These are phyloP conservation scores for Colletotrichum lupini DNA, from an alignment of 2,329 filamentous ascomycete species.

Conservation along the genomic window DNA sequence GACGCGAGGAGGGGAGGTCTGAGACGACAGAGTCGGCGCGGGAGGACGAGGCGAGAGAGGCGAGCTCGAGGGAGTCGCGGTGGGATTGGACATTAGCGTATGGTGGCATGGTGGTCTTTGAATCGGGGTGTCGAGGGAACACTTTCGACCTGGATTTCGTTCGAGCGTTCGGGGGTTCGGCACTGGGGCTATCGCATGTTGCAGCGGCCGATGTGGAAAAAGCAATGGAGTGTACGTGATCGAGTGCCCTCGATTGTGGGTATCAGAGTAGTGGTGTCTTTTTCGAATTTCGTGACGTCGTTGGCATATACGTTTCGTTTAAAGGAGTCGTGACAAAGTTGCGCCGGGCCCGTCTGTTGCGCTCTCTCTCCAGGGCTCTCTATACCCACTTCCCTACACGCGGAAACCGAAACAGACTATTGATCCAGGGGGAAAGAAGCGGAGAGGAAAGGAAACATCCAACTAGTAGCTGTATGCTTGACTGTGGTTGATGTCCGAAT, in stretches of 20 bases:
- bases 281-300: slow-evolving; percentile 31
- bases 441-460: not conserved
- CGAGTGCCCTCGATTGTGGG: not conserved
- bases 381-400: slow-evolving; percentile 17
- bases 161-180: slow-evolving; percentile 6
- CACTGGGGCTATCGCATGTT: slow-evolving; percentile 31
- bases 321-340: slow-evolving; percentile 33
- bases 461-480: not conserved
- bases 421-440: not conserved
- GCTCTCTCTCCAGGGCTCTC: not conserved
- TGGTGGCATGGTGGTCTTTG: slow-evolving; percentile 42
- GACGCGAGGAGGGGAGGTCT: slow-evolving; percentile 76
- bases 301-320: slow-evolving; percentile 30
- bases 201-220: not conserved
- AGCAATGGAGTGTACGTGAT: not conserved
- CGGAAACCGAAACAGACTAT: not conserved
- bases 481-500: slow-evolving; percentile 13
- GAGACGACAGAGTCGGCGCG: slow-evolving; percentile 69
- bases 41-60: slow-evolving; percentile 90
- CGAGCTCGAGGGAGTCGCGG: slow-evolving; percentile 96
- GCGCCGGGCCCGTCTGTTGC: slow-evolving; percentile 22
- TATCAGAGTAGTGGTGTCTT: slow-evolving; percentile 16
- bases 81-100: slow-evolving; percentile 54
- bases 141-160: slow-evolving; percentile 19
- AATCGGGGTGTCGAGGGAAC: not conserved